Percentiles rank a stretch among this genome's conserved stretches.
Evolutionary conservation across 2,329 filamentous ascomycete species (phyloP).

Genomic region (Colletotrichum tamarilloi): DNA sequence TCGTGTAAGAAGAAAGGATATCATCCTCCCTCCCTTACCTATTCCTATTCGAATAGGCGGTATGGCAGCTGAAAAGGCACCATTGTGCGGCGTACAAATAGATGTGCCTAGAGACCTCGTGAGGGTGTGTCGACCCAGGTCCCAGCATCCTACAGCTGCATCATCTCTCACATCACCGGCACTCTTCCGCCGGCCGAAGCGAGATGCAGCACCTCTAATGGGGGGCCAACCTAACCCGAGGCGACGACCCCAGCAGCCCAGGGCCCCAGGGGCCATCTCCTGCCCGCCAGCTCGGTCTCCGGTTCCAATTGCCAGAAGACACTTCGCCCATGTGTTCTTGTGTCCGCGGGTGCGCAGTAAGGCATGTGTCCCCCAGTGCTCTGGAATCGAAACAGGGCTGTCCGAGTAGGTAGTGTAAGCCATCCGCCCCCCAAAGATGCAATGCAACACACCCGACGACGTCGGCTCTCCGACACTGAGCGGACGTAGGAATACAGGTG

Average conservation of each 20-base stretch:
- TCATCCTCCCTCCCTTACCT: not conserved
- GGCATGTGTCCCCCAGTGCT: not conserved
- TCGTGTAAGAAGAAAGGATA: not conserved
- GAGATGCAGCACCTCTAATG: conserved; percentile 18
- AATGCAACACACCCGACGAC: conserved; percentile 27
- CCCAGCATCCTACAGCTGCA: not conserved
- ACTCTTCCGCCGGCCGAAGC: conserved; percentile 23
- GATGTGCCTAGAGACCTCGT: not conserved
- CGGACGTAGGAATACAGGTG: not conserved
- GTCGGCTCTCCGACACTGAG: not conserved
- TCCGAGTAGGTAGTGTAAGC: not conserved
- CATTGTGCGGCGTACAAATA: not conserved
- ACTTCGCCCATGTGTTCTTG: not conserved
- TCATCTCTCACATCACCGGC: conserved; percentile 26
- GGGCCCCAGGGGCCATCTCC: not conserved
- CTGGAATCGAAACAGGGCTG: conserved; percentile 17
- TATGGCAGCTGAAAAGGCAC: not conserved
- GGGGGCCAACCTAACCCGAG: not conserved
- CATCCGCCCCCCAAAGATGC: conserved; percentile 9
- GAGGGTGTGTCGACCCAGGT: not conserved
- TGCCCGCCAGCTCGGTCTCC: conserved; percentile 27
- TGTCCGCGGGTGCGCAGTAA: not conserved
- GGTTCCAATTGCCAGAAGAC: not conserved
- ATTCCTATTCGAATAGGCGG: not conserved
- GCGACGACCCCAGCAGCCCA: not conserved